phyloP scores from a whole-genome alignment of 1,284 basidiomycete species.

The Cryptococcus hybrid region DNA sequence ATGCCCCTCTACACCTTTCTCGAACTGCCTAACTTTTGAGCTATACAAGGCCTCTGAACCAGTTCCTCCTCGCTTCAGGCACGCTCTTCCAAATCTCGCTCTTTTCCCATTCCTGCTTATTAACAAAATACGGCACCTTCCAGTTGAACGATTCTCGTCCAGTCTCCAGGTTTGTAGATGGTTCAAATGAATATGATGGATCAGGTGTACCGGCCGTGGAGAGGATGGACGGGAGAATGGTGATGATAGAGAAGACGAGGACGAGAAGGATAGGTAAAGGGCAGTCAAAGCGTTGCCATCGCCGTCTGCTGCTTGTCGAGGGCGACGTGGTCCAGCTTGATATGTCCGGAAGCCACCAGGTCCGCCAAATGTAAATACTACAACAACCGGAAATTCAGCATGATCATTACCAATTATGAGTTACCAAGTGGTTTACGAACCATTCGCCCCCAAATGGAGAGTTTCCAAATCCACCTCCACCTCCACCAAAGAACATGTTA shows the following conservation, averaged over 20 bases:
- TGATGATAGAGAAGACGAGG: slow-evolving; percentile 78
- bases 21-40: slow-evolving; percentile 39
- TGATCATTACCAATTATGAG: not conserved
- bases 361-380: slow-evolving; percentile 52
- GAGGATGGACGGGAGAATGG: slow-evolving; percentile 71
- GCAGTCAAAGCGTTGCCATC: slow-evolving; percentile 71
- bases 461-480: slow-evolving; percentile 53
- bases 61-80: slow-evolving; percentile 62
- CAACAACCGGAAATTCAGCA: not conserved
- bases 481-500: slow-evolving; percentile 93
- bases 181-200: slow-evolving; percentile 72
- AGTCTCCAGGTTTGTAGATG: slow-evolving; percentile 57
- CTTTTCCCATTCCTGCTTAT: slow-evolving; percentile 69
- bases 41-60: slow-evolving; percentile 46
- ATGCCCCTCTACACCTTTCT: slow-evolving; percentile 61
- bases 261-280: slow-evolving; percentile 83
- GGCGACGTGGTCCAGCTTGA: slow-evolving; percentile 34
- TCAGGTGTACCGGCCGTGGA: slow-evolving; percentile 65
- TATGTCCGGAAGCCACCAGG: slow-evolving; percentile 67
- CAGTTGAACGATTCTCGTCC: slow-evolving; percentile 67
- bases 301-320: slow-evolving; percentile 47
- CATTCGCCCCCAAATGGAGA: slow-evolving; percentile 56
- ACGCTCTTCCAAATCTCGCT: slow-evolving; percentile 67
- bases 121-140: slow-evolving; percentile 82
- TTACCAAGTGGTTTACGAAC: slow-evolving; percentile 11